phyloP scores from a whole-genome alignment of 352 stramenopile genomes.

The Phytophthora pini region DNA sequence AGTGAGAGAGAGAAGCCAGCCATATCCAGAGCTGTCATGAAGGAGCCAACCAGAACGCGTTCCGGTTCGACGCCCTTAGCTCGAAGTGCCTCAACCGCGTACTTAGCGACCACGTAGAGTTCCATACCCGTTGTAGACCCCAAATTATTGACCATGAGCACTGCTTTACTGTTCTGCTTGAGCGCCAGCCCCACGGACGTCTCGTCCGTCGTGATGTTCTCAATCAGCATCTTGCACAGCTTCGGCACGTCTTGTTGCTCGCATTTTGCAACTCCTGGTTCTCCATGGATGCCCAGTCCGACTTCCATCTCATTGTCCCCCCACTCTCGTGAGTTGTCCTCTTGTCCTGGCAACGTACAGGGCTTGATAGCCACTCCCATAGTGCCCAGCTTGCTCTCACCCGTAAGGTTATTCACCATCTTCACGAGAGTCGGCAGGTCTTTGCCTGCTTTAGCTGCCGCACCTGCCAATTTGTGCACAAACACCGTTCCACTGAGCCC shows the following conservation, averaged over 20 bases:
- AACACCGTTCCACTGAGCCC: constrained; percentile 97
- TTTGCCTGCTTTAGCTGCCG: constrained; percentile 80
- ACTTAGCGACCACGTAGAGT: constrained; percentile 93
- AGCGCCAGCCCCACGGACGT: constrained; percentile 54
- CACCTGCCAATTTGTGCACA: constrained; percentile 97
- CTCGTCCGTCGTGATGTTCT: constrained; percentile 50
- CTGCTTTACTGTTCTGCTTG: constrained; percentile 40
- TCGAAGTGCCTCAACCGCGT: constrained; percentile 70
- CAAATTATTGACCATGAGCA: constrained; percentile 97
- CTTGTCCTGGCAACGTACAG: constrained; percentile 94
- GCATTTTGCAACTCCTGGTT: constrained; percentile 82
- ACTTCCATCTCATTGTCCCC: constrained; percentile 91
- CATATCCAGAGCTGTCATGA: constrained; percentile 99
- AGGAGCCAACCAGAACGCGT: constrained; percentile 92
- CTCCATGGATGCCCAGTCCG: constrained; percentile 96
- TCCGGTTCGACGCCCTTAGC: constrained; percentile 73
- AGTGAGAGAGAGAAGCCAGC: constrained; percentile 93
- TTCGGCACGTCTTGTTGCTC: constrained; percentile 55
- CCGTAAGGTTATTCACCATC: constrained; percentile 67
- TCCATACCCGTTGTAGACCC: constrained; percentile 96
- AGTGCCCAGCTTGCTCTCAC: constrained; percentile 85
- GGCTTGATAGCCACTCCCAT: constrained; percentile 96
- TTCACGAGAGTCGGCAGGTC: constrained; percentile 77
- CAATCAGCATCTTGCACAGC: constrained; percentile 60
- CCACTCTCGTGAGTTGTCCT: constrained; percentile 63